These are phyloP conservation scores for Aciculoconidium aculeatum DNA, from an alignment of 805 yeast genomes.

Conservation along the genomic window DNA sequence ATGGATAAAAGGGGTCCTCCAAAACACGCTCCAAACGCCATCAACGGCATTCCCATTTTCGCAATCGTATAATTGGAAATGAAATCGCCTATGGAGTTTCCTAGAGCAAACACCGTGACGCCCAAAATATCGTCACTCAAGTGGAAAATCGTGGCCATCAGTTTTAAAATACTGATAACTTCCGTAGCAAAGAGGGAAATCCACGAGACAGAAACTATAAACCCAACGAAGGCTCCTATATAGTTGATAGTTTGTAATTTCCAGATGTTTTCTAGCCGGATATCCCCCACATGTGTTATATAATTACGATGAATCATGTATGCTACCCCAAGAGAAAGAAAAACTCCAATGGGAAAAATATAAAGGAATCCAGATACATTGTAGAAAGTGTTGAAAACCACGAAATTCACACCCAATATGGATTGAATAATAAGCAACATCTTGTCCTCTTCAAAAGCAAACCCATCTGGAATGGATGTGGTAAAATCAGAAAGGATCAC, in stretches of 20 bases:
- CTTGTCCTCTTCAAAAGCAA: conserved; percentile 16
- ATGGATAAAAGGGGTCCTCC: conserved; percentile 86
- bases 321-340: conserved; percentile 6
- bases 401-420: conserved; percentile 20
- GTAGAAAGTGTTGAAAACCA: conserved; percentile 13
- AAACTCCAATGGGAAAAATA: conserved; percentile 9
- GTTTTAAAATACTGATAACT: conserved; percentile 57
- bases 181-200: conserved; percentile 66
- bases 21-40: conserved; percentile 94
- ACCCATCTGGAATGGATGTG: conserved; percentile 2
- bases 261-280: conserved; percentile 4
- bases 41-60: conserved; percentile 70
- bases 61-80: conserved; percentile 81
- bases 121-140: conserved; percentile 81
- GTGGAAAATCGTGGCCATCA: conserved; percentile 52
- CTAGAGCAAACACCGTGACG: conserved; percentile 81
- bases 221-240: conserved; percentile 48
- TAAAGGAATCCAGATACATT: conserved; percentile 3
- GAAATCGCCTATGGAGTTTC: conserved; percentile 88
- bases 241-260: conserved; percentile 14
- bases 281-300: conserved; percentile 3
- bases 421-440: conserved; percentile 23
- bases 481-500: neutral
- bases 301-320: conserved; percentile 6
- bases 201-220: conserved; percentile 59